phyloP scores from a whole-genome alignment of 768 basidiomycete species.

The Naematelia aurantialba region DNA sequence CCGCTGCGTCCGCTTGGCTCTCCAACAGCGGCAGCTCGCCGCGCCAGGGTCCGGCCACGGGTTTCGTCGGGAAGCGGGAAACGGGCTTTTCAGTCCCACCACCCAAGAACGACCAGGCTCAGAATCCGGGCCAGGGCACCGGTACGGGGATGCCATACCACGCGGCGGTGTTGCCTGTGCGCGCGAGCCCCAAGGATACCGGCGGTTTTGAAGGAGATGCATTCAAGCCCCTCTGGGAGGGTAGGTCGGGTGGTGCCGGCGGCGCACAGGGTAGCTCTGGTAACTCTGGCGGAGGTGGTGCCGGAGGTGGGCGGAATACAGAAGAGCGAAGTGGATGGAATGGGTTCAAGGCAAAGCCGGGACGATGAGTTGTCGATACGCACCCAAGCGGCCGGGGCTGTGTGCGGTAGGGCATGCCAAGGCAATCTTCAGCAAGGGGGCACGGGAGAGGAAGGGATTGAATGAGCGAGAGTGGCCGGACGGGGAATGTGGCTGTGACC shows the following conservation, averaged over 20 bases:
- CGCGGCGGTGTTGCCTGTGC: constrained; percentile 24
- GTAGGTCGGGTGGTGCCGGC: not conserved
- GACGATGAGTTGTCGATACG: no score
- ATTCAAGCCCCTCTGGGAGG: constrained; percentile 37
- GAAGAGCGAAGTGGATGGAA: no score
- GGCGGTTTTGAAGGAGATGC: constrained; percentile 41
- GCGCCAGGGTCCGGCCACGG: constrained; percentile 2
- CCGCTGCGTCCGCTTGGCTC: constrained; percentile 1
- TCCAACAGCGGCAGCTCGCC: constrained; percentile 5
- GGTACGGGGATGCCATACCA: constrained; percentile 25
- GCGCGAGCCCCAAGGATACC: constrained; percentile 36
- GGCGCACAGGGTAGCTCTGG: no score
- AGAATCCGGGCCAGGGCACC: not conserved
- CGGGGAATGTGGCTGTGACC: no score
- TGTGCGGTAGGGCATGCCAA: no score
- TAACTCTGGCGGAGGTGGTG: not conserved
- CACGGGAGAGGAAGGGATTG: no score
- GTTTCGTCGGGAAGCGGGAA: constrained; percentile 6
- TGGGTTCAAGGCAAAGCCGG: no score
- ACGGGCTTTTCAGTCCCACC: constrained; percentile 17
- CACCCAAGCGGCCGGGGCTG: no score
- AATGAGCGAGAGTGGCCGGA: no score
- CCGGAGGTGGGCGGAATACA: not conserved
- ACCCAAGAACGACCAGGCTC: constrained; percentile 1
- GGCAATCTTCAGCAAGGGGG: no score